Percentiles rank a stretch among this genome's conserved stretches.
Conservation (phyloP, 2,329 filamentous ascomycete species). For the Alternaria ethzedia region DNA sequence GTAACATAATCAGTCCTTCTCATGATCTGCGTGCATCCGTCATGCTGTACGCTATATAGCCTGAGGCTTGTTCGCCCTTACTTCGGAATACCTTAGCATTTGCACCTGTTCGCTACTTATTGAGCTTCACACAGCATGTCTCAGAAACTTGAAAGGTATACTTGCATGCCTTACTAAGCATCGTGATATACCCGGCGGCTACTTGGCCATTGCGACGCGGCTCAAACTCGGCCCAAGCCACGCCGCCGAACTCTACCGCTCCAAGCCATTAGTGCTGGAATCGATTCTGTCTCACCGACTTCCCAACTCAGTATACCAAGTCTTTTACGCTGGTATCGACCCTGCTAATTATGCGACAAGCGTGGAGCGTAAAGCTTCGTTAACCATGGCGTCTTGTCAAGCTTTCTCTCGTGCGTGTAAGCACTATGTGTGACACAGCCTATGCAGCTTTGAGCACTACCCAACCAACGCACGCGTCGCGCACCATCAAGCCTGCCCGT, state of each 20-base stretch:
- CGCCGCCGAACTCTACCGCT: conserved; percentile 19
- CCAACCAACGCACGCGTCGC: neutral
- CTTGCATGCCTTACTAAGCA: conserved; percentile 6
- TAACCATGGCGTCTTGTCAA: neutral
- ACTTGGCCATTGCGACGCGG: neutral
- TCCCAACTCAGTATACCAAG: conserved; percentile 29
- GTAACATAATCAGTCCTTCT: neutral
- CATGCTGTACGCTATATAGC: neutral
- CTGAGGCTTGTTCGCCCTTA: neutral
- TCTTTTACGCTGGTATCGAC: neutral
- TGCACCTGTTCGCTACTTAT: neutral
- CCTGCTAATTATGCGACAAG: neutral
- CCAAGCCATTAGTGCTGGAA: conserved; percentile 39
- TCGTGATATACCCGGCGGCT: neutral
- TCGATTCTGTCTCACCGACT: conserved; percentile 21
- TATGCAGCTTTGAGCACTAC: neutral
- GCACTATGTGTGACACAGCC: neutral
- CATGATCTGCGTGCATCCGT: neutral
- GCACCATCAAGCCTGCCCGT: neutral
- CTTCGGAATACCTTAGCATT: neutral
- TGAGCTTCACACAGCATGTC: neutral
- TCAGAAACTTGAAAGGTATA: neutral
- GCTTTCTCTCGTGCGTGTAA: neutral
- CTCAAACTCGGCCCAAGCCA: conserved; percentile 5
- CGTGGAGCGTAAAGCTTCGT: neutral